Evolutionary conservation across 306 rosid species (phyloP), one percentile per base, ranked within the genome.

Genomic region (Alnus rubra): DNA sequence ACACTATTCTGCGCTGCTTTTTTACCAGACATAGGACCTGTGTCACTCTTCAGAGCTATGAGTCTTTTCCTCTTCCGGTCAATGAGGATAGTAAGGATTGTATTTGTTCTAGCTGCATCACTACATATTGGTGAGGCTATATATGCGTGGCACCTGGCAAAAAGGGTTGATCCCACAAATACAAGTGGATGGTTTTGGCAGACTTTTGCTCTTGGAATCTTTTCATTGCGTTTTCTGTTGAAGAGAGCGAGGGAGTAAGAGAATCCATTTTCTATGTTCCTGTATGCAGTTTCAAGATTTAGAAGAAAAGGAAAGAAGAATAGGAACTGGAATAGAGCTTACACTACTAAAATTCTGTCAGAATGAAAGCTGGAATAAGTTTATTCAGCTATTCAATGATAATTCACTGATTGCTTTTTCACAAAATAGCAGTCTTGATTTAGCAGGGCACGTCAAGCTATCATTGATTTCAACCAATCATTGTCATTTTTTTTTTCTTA

Each of bases 141-240:
- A 37, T 92, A 90, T 75, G 93, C 97, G 10, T 90, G 97, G 97
- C 54, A 77, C 78, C 77, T 95, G 76, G 96, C 98, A 12, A 86
- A 84, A 79, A 88, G 87, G 82, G 91, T 93, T 9, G 98, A 95
- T 85, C 97, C 93, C 64, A 75, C 84, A 47, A 91, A 95, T 74
- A 77, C 93, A 69, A 88, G 74, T 56, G 93, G 91, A 73, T 91
- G 99, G 99, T 90, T 95, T 80, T 93, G 94, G 99, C 97, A 90
- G 83, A 95, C 97, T 31, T 82, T 89, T 59, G 92, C 64, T 33
- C 86, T 90, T 2, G 98, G 98, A 15, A 0, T 77, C 15, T 95
- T 95, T 79, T 95, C 98, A 0, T 85, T 91, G 91, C 96, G 98
- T 64, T 83, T 88, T 44, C 82, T 95, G 58, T 75, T 95, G 80